Conservation (phyloP, 108 stramenopile species). For the Cyclotella cryptica region DNA sequence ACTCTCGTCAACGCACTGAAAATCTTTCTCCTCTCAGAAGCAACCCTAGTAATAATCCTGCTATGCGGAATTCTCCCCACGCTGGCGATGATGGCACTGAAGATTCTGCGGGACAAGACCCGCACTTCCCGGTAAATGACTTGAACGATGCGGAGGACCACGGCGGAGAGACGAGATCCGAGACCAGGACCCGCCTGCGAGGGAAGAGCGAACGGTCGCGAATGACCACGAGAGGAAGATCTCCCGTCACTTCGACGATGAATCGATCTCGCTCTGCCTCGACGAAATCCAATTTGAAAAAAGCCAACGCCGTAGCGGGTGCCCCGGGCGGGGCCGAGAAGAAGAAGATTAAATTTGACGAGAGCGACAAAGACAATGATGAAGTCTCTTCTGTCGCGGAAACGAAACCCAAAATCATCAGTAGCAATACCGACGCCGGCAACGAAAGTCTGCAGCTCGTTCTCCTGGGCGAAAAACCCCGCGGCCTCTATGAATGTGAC, state of each 20-base stretch:
- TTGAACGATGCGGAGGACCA: no score
- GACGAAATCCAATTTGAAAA: not conserved
- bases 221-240: not conserved
- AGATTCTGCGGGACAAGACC: no score
- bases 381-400: no score
- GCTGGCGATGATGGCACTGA: not conserved
- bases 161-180: no score
- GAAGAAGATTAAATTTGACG: not conserved
- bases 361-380: not conserved
- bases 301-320: not conserved
- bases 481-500: conserved; percentile 90
- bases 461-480: conserved; percentile 74
- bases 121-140: no score
- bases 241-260: not conserved
- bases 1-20: not conserved
- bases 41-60: not conserved
- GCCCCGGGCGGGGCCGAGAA: not conserved
- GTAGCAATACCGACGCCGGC: not conserved
- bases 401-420: no score
- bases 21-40: not conserved
- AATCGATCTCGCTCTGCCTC: not conserved
- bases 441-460: conserved; percentile 44
- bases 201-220: not conserved
- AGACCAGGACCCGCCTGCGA: no score
- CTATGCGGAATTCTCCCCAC: not conserved